These are phyloP conservation scores for Asclepias syriaca DNA, from an alignment of 257 asterid genomes.

Conservation along the genomic window DNA sequence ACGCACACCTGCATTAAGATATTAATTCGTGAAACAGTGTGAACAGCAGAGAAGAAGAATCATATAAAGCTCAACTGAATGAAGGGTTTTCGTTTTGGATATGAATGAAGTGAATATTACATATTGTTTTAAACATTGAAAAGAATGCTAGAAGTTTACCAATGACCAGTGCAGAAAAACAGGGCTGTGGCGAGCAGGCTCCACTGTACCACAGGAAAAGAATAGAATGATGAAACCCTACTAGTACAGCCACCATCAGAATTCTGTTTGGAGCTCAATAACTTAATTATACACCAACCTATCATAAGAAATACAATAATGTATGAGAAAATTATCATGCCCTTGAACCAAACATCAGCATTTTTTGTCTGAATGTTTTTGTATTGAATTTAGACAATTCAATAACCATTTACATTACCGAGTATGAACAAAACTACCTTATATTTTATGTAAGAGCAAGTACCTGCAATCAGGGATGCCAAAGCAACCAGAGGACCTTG, in stretches of 20 bases:
- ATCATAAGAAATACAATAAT: conserved; percentile 15
- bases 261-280: conserved; percentile 35
- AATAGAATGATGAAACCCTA: conserved; percentile 45
- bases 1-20: conserved; percentile 69
- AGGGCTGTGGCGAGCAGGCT: conserved; percentile 74
- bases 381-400: background rate
- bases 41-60: conserved; percentile 10
- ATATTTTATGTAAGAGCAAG: conserved; percentile 17
- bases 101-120: background rate
- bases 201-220: conserved; percentile 76
- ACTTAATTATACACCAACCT: conserved; percentile 82
- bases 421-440: background rate
- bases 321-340: conserved; percentile 10
- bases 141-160: conserved; percentile 43
- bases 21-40: conserved; percentile 16
- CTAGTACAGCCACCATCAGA: conserved; percentile 22
- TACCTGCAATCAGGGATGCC: conserved; percentile 70
- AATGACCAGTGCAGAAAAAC: conserved; percentile 93
- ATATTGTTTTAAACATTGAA: conserved; percentile 2
- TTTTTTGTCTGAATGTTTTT: background rate
- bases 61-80: background rate
- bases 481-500: conserved; percentile 77
- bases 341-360: background rate
- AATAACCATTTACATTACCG: background rate
- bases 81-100: background rate